Base-by-base conservation (phyloP, 1,139 yeast species). In the Taphrina deformans region DNA sequence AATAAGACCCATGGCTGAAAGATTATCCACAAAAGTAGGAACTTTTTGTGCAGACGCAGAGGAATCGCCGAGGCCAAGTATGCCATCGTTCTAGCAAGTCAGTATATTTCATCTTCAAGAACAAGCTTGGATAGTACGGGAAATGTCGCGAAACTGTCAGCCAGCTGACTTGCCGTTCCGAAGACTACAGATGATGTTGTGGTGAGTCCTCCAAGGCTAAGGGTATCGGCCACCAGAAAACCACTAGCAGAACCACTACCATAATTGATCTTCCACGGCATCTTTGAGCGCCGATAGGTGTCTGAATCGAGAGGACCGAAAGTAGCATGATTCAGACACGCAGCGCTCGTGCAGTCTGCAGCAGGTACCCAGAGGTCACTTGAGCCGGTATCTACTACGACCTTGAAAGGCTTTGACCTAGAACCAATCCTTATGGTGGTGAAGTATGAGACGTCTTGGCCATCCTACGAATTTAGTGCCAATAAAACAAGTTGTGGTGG, bases 311-410 rank as follows among this genome's bases (percentile, higher is more conserved):
- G 56, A 0, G 74, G 62, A n/a, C 77, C 72, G 65, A 76, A 79
- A 3, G 73, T 70, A 6, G 70, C 67, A 65, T 79, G 79, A 44
- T 74, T 71, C 2, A 73, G 65, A 72, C 89, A 85, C 0, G 83
- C 79, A 14, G 72, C 68, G 35, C 79, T 78, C 0, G 76, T 73
- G 75, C 89, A 85, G 58, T 80, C 75, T 1, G 78, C 72, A 60
- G 84, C 84, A 71, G 84, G 85, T 1, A 86, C 79, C 90, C 90
- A 86, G 1, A 85, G 74, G 67, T 84, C 81, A 44, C 85, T 84
- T 41, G 87, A 83, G 1, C 88, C 89, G 0, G 90, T 85, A 72
- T 86, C 90, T 29, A 86, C 75, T 18, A 86, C 78, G 52, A 86
- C 75, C 5, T 83, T 82, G 71, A 80, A 85, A 35, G 75, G 76